Evolutionary conservation across 768 basidiomycete species (phyloP).

Genomic region (Xerocomellus dryophilus): DNA sequence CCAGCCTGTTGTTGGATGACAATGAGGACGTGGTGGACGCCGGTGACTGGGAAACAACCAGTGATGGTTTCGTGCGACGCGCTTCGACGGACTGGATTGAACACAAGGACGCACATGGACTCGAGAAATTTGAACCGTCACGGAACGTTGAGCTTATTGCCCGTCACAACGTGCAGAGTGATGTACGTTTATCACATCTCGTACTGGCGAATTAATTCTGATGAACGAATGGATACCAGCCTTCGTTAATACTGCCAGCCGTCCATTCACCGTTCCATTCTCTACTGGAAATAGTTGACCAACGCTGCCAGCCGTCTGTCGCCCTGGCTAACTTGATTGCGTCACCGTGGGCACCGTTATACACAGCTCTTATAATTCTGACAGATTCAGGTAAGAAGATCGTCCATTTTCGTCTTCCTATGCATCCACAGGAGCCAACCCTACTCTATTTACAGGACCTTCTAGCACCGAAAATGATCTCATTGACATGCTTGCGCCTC

Average conservation of each 20-base stretch:
- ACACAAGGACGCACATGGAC: conserved; percentile 58
- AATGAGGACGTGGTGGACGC: conserved; percentile 69
- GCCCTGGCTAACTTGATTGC: conserved; percentile 53
- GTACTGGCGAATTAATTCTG: conserved; percentile 4
- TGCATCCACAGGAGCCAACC: conserved; percentile 2
- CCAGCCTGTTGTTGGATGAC: conserved; percentile 52
- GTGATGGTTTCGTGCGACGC: conserved; percentile 43
- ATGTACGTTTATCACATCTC: conserved; percentile 40
- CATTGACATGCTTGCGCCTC: conserved; percentile 46
- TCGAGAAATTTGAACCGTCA: conserved; percentile 63
- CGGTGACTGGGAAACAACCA: conserved; percentile 53
- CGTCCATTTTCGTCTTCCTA: neutral
- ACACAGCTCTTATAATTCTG: conserved; percentile 57
- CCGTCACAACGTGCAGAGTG: conserved; percentile 39
- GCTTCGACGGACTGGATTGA: conserved; percentile 76
- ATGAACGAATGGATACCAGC: conserved; percentile 19
- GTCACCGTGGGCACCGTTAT: conserved; percentile 55
- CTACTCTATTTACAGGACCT: conserved; percentile 20
- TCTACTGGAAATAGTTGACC: conserved; percentile 52
- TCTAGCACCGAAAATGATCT: conserved; percentile 41
- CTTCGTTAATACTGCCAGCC: conserved; percentile 36
- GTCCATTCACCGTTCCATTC: conserved; percentile 57
- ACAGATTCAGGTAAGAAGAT: conserved; percentile 43
- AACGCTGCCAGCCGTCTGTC: conserved; percentile 48
- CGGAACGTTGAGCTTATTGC: conserved; percentile 63